phyloP scores from a whole-genome alignment of 257 asterid genomes.

The Anisodus acutangulus region DNA sequence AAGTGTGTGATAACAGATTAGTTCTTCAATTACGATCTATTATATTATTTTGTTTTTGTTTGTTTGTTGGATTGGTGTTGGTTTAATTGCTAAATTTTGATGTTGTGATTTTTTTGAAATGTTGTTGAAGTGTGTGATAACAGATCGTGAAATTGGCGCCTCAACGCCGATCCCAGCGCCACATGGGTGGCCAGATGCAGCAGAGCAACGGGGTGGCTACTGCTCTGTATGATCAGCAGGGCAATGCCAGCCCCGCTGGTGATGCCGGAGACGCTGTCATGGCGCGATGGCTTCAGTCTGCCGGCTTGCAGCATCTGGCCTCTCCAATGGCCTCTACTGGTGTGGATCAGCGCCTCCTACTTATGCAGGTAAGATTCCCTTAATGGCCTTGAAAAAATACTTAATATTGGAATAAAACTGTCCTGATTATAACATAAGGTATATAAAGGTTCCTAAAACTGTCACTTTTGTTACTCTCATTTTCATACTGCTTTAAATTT shows the following conservation, averaged over 20 bases:
- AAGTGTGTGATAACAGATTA: slow-evolving; percentile 59
- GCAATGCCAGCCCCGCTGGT: slow-evolving; percentile 67
- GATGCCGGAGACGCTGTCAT: slow-evolving; percentile 99
- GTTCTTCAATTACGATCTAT: no score
- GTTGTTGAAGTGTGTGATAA: slow-evolving; percentile 47
- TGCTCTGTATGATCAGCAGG: slow-evolving; percentile 92
- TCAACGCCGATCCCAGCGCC: slow-evolving; percentile 99
- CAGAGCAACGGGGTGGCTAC: slow-evolving; percentile 94
- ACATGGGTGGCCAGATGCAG: slow-evolving; percentile 99
- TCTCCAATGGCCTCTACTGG: slow-evolving; percentile 81
- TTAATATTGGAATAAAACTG: background rate
- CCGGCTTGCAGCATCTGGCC: slow-evolving; percentile 99
- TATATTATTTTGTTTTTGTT: no score
- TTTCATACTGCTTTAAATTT: no score
- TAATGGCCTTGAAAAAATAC: background rate
- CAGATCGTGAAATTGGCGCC: slow-evolving; percentile 99
- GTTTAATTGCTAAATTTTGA: slow-evolving; percentile 11
- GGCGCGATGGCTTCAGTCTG: slow-evolving; percentile 99
- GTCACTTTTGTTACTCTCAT: no score
- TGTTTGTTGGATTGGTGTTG: background rate
- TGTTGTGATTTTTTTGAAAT: background rate
- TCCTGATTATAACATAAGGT: background rate
- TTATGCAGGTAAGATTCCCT: slow-evolving; percentile 69
- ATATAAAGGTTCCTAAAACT: background rate
- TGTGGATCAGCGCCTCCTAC: slow-evolving; percentile 76